Evolutionary conservation across 441 rosid species (phyloP).

Genomic region (Kokia cookei): DNA sequence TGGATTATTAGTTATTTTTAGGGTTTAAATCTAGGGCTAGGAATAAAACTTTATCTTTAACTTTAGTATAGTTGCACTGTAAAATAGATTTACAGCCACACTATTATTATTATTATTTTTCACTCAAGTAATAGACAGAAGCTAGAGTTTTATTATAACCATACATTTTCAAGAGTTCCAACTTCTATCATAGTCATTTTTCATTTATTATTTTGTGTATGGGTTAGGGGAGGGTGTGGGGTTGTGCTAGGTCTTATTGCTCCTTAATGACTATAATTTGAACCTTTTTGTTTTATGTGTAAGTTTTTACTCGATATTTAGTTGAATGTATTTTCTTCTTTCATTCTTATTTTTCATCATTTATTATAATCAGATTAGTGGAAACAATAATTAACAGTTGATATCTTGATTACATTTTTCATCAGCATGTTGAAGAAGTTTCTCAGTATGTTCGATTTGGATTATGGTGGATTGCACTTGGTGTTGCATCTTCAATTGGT

Average conservation of each 20-base stretch:
- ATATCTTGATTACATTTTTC: neutral
- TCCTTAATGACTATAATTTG: neutral
- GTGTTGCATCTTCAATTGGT: conserved; percentile 98
- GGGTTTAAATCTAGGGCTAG: neutral
- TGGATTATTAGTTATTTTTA: neutral
- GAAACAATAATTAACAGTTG: neutral
- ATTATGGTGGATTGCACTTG: conserved; percentile 94
- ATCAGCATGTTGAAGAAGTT: conserved; percentile 79
- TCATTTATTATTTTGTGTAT: too few species aligned
- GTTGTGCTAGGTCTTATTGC: neutral
- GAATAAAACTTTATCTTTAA: neutral
- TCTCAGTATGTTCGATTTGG: conserved; percentile 64
- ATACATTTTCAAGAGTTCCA: too few species aligned
- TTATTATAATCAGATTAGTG: neutral
- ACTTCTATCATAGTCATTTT: too few species aligned
- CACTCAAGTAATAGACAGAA: too few species aligned
- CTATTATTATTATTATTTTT: too few species aligned
- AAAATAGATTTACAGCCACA: neutral
- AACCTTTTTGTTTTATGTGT: neutral
- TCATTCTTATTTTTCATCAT: neutral
- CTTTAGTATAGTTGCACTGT: neutral
- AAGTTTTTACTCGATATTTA: neutral
- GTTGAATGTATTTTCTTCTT: neutral
- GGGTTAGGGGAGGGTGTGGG: too few species aligned
- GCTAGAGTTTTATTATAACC: too few species aligned